phyloP scores from a whole-genome alignment of 805 yeast genomes.

The Candida piceae region DNA sequence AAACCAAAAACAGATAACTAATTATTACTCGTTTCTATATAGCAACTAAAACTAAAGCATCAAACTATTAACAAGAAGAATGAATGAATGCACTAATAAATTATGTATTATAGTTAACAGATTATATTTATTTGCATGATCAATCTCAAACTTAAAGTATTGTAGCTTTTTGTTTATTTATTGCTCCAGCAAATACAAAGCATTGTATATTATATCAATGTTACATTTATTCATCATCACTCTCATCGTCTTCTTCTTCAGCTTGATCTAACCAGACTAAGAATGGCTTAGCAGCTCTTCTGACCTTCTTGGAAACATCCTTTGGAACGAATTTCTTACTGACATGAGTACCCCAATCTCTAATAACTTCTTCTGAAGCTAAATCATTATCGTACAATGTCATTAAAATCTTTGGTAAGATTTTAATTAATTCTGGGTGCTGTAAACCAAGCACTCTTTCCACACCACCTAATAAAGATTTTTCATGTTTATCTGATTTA shows the following conservation, averaged over 20 bases:
- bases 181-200: neutral
- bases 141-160: no score
- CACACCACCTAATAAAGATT: slow-evolving; percentile 89
- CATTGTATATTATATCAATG: no score
- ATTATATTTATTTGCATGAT: no score
- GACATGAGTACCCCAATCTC: slow-evolving; percentile 84
- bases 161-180: no score
- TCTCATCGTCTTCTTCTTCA: slow-evolving; percentile 68
- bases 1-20: no score
- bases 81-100: no score
- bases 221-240: slow-evolving; percentile 24
- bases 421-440: slow-evolving; percentile 61
- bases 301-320: slow-evolving; percentile 86
- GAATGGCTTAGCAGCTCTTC: slow-evolving; percentile 95
- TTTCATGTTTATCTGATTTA: slow-evolving; percentile 65
- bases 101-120: no score
- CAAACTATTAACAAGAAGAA: no score
- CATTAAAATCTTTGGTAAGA: slow-evolving; percentile 77
- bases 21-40: no score
- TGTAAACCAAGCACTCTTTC: slow-evolving; percentile 88
- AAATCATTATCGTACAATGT: slow-evolving; percentile 79
- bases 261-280: slow-evolving; percentile 94
- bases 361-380: slow-evolving; percentile 74
- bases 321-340: slow-evolving; percentile 92
- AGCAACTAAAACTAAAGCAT: no score